Evolutionary conservation across 1,284 basidiomycete species (phyloP), one percentile per base, ranked within the genome.

Genomic region (Rhizoctonia solani): DNA sequence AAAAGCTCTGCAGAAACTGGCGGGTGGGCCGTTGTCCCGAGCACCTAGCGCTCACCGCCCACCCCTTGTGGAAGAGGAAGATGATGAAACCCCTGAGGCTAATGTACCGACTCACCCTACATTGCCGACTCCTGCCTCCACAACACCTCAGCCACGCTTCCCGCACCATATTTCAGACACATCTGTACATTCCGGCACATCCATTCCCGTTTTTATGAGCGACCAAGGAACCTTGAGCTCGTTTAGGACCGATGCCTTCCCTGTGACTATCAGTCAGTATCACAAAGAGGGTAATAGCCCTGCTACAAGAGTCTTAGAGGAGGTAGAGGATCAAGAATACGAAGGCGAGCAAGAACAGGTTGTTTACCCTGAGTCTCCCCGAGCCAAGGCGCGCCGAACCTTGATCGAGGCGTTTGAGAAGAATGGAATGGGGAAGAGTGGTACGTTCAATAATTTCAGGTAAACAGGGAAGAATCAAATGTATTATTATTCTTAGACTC

Each of bases 211-310:
- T 27, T 85, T 81, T 72, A 70, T 85, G 54, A 79, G 78, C 4
- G 73, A 70, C 29, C 78, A 77, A 42, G 77, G 81, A 52, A 78
- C 82, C 56, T 54, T 69, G 11, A 77, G 79, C 9, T 77, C 81
- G 21, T 82, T 81, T n/a, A 78, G 81, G 67, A 82, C 81, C 58
- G 87, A 87, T 66, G 49, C 75, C 13, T 87, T 87, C 75, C 83
- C 86, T 3, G 69, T 71, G 23, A 55, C 70, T 2, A 83, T 81
- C 49, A 90, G 87, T 75, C 88, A 89, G 11, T 90, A 89, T 25
- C 47, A 63, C 30, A 49, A 34, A 30, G 34, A 63, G n/a, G 59
- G 46, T 4, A 39, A 42, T 6, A 53, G 50, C 1, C 89, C 88
- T 0, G 74, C 32, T 34, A 11, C 87, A 65, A 85, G 83, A 74